Conservation (phyloP, 805 yeast genomes). For the Metschnikowia hibisci region DNA sequence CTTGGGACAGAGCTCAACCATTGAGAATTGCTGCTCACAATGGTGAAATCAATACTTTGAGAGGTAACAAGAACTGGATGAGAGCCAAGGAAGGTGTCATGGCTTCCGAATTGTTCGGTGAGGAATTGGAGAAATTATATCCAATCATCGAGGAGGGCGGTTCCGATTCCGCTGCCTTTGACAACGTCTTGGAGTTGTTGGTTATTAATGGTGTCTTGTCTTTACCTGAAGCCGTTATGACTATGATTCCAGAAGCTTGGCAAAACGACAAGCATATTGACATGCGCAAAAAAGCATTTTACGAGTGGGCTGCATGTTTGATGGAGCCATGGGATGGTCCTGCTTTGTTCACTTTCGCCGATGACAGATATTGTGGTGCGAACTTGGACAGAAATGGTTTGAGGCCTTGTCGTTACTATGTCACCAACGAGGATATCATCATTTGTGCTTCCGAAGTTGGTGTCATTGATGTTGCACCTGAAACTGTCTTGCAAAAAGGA, state of each 20-base stretch:
- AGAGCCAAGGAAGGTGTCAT: constrained; percentile 97
- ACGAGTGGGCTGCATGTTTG: constrained; percentile 98
- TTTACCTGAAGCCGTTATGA: constrained; percentile 95
- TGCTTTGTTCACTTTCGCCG: constrained; percentile 92
- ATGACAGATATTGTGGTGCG: constrained; percentile 98
- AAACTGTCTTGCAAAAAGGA: constrained; percentile 81
- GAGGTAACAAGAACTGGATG: constrained; percentile 99
- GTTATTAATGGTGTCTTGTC: constrained; percentile 89
- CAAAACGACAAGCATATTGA: constrained; percentile 85
- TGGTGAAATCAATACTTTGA: constrained; percentile 94
- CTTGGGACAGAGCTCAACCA: constrained; percentile 99
- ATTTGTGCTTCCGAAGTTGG: constrained; percentile 99
- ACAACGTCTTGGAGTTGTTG: constrained; percentile 87
- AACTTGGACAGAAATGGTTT: constrained; percentile 95
- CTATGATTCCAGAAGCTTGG: constrained; percentile 97
- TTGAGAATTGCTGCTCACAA: constrained; percentile 96
- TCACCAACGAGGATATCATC: constrained; percentile 90
- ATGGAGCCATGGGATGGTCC: constrained; percentile 99
- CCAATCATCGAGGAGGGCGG: constrained; percentile 99
- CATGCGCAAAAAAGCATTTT: constrained; percentile 87
- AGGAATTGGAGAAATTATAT: constrained; percentile 82
- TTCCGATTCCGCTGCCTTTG: constrained; percentile 96
- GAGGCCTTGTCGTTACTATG: constrained; percentile 96
- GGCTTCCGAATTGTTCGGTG: constrained; percentile 83
- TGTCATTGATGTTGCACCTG: constrained; percentile 85